These are phyloP conservation scores for Serpula lacrymans DNA, from an alignment of 768 basidiomycete species.

Conservation along the genomic window DNA sequence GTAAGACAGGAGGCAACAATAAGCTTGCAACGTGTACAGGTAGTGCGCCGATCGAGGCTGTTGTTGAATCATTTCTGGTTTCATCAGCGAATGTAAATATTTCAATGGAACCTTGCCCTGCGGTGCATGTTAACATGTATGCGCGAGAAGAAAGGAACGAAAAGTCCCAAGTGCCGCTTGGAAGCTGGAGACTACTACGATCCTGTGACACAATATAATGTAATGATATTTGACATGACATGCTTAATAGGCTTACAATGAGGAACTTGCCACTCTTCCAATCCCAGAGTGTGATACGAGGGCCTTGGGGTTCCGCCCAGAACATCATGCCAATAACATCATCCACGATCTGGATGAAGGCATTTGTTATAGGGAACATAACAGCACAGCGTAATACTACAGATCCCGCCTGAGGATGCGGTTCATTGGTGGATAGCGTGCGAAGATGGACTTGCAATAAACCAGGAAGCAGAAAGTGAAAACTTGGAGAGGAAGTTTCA, in stretches of 20 bases:
- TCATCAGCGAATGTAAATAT: slow-evolving; percentile 38
- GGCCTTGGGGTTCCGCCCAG: slow-evolving; percentile 20
- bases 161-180: slow-evolving; percentile 37
- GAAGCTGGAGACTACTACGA: slow-evolving; percentile 18
- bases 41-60: neutral
- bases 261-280: slow-evolving; percentile 44
- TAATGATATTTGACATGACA: neutral
- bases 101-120: slow-evolving; percentile 35
- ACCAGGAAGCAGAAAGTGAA: slow-evolving; percentile 5
- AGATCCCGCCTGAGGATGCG: slow-evolving; percentile 40
- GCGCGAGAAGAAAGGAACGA: slow-evolving; percentile 43
- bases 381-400: slow-evolving; percentile 24
- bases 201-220: slow-evolving; percentile 23
- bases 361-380: slow-evolving; percentile 20
- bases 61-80: neutral
- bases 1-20: slow-evolving; percentile 9
- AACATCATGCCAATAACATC: slow-evolving; percentile 52
- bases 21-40: slow-evolving; percentile 18
- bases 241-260: slow-evolving; percentile 36
- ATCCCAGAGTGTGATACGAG: slow-evolving; percentile 41
- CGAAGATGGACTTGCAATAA: slow-evolving; percentile 38
- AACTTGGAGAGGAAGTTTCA: neutral
- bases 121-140: slow-evolving; percentile 37
- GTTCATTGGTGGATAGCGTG: slow-evolving; percentile 38
- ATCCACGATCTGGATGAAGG: slow-evolving; percentile 49